These are phyloP conservation scores for Erysimum cheiranthoides DNA, from an alignment of 345 rosid species.

Conservation along the genomic window DNA sequence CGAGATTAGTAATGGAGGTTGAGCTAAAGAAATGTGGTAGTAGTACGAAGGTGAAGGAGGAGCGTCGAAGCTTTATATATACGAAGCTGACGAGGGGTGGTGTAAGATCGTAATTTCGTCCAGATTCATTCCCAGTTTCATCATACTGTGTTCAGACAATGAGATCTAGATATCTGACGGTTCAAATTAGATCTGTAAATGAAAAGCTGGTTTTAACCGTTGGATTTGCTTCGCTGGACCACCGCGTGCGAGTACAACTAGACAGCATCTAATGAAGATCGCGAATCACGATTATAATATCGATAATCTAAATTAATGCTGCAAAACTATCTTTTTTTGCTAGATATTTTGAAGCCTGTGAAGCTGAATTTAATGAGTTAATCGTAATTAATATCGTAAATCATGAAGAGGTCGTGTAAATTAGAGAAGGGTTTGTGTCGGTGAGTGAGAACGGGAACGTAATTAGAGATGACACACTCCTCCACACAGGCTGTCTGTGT, in stretches of 20 bases:
- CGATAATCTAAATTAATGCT: neutral
- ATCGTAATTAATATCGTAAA: neutral
- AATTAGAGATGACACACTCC: neutral
- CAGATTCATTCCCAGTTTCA: slow-evolving; percentile 43
- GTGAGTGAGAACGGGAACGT: slow-evolving; percentile 40
- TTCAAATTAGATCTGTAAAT: slow-evolving; percentile 29
- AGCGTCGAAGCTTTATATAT: slow-evolving; percentile 31
- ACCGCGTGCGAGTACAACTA: slow-evolving; percentile 45
- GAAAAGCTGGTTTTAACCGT: neutral
- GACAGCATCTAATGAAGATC: slow-evolving; percentile 39
- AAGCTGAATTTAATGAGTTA: neutral
- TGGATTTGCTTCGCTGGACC: slow-evolving; percentile 44
- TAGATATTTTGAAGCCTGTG: neutral
- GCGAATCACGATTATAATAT: slow-evolving; percentile 12
- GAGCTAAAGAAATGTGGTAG: neutral
- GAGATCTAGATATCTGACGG: slow-evolving; percentile 43
- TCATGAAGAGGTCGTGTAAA: slow-evolving; percentile 9
- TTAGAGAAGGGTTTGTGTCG: slow-evolving; percentile 30
- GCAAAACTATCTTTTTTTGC: neutral
- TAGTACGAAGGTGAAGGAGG: slow-evolving; percentile 33
- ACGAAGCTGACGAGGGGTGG: slow-evolving; percentile 11
- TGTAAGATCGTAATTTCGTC: slow-evolving; percentile 43
- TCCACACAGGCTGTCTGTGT: slow-evolving; percentile 38
- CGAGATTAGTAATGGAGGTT: slow-evolving; percentile 9
- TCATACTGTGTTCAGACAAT: slow-evolving; percentile 9